Percentiles rank a stretch among this genome's conserved stretches.
phyloP scores from a whole-genome alignment of 768 basidiomycete species.

The Phaeotremella fagi region DNA sequence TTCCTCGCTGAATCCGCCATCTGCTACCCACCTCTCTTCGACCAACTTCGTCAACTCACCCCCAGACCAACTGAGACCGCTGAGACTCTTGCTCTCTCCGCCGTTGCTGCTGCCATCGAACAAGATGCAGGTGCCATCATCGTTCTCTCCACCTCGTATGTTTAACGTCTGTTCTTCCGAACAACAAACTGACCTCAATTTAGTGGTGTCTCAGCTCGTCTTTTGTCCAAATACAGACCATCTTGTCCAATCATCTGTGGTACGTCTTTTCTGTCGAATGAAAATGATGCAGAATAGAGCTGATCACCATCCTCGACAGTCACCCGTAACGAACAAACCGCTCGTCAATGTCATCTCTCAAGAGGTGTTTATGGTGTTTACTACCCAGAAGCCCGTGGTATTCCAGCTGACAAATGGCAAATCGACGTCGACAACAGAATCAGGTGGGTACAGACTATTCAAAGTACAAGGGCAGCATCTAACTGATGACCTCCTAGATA shows the following conservation, averaged over 20 bases:
- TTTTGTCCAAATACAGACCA: conserved; percentile 95
- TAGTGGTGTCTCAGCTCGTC: conserved; percentile 85
- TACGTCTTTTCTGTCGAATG: conserved; percentile 49
- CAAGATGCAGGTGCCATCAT: conserved; percentile 92
- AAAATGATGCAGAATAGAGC: neutral
- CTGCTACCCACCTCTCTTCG: conserved; percentile 89
- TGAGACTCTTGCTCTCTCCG: conserved; percentile 94
- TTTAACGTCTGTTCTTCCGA: neutral
- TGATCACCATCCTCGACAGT: conserved; percentile 54
- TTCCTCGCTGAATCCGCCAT: conserved; percentile 91
- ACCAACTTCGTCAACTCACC: conserved; percentile 74
- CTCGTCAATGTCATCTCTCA: conserved; percentile 94
- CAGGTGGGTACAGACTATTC: conserved; percentile 51
- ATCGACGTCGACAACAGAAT: conserved; percentile 64
- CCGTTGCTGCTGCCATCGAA: conserved; percentile 90
- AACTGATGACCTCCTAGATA: conserved; percentile 49
- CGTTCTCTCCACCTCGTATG: conserved; percentile 76
- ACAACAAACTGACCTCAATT: neutral
- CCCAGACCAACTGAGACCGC: conserved; percentile 85
- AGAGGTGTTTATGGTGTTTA: conserved; percentile 95
- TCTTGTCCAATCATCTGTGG: conserved; percentile 89
- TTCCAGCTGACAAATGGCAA: conserved; percentile 89
- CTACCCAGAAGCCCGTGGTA: conserved; percentile 90
- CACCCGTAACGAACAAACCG: conserved; percentile 90
- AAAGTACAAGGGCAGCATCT: neutral